Base-by-base conservation (phyloP, 2,329 filamentous ascomycete genomes). In the Monilinia aucupariae region DNA sequence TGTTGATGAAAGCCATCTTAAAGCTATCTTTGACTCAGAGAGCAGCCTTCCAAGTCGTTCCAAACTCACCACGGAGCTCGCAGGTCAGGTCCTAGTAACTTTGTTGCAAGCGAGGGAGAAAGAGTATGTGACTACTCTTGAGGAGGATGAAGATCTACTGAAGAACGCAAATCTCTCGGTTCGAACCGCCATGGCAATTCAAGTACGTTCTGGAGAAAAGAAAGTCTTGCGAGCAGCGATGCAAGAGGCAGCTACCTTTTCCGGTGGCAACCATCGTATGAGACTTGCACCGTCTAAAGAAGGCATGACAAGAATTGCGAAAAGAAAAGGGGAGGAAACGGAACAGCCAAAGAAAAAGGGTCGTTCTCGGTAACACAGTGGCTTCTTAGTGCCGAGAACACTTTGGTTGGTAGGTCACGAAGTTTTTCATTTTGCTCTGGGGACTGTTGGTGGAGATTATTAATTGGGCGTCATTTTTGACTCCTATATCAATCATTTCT, bases 151-250 rank as follows among this genome's bases (percentile, higher is more conserved):
- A 30, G 70, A 74, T 4, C 64, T 79, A 7, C 71, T 81, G 25
- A 65, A 70, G 25, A 47, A 65, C 67, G 73, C 63, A 68, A 74
- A 72, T 66, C 70, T 65, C 32, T 50, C 72, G 20, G 55, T 71
- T 62, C 73, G 77, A 63, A 71, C 67, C 17, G 72, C 70, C 47
- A 85, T 86, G 82, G 85, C 86, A 0, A 71, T 82, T 48, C 76
- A 83, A 67, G 84, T 89, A 25, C 80, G 86, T 64, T 73, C 83
- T 5, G 86, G 86, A n/a, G 86, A 89, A 74, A 87, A 87, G 70
- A 76, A 79, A 67, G 78, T 89, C 4, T 67, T 88, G n/a, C 74
- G 75, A 61, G 74, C 78, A 66, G 74, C 82, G 1, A 75, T 78
- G 59, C 64, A 68, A 49, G 75, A 77, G 67, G 74, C 79, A 41